phyloP scores from a whole-genome alignment of 2,329 filamentous ascomycete genomes.

The Alternaria dauci region DNA sequence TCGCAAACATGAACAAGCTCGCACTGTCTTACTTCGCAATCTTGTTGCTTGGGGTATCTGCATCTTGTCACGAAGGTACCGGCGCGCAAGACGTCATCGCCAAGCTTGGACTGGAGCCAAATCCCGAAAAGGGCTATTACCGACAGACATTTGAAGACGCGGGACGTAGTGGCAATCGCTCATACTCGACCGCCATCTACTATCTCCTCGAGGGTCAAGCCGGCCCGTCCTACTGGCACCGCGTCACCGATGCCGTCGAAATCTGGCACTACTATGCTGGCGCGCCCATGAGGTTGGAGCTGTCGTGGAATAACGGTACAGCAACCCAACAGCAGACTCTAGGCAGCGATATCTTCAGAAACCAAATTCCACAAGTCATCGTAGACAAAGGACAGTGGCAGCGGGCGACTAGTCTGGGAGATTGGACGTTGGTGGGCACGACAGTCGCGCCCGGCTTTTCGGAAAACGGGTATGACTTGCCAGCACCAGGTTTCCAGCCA shows the following conservation, averaged over 20 bases:
- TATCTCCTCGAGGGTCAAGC: conserved; percentile 59
- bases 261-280: conserved; percentile 65
- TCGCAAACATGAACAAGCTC: background rate
- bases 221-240: conserved; percentile 60
- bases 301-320: conserved; percentile 57
- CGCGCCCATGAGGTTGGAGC: conserved; percentile 58
- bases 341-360: conserved; percentile 55
- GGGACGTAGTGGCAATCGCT: conserved; percentile 45
- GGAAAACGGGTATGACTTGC: conserved; percentile 31
- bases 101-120: conserved; percentile 54
- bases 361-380: conserved; percentile 56
- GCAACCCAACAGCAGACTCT: conserved; percentile 42
- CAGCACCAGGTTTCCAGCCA: conserved; percentile 27
- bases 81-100: conserved; percentile 56
- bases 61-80: background rate
- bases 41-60: conserved; percentile 1
- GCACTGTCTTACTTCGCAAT: background rate
- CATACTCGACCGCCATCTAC: conserved; percentile 62
- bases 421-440: conserved; percentile 60
- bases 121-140: conserved; percentile 61
- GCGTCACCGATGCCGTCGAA: conserved; percentile 58
- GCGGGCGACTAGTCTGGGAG: conserved; percentile 55
- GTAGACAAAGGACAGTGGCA: conserved; percentile 58
- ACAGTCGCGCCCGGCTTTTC: conserved; percentile 34
- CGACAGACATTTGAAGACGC: conserved; percentile 58